Base-by-base conservation (phyloP, 2,329 filamentous ascomycete species). In the Fusarium pseudograminearum region DNA sequence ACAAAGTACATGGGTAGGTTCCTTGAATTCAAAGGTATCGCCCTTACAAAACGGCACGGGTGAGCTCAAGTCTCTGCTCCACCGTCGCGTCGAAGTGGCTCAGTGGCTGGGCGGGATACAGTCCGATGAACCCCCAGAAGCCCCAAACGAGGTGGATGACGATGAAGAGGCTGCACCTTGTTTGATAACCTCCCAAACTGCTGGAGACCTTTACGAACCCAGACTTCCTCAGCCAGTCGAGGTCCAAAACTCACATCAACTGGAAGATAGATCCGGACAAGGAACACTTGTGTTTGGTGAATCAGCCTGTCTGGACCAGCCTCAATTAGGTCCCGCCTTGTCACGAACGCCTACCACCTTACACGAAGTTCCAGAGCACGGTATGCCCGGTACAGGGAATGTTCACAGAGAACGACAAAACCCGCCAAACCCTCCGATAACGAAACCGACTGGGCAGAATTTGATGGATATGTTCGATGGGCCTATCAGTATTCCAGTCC, bases 391-490 rank as follows among this genome's bases (percentile, higher is more conserved):
- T 10, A 10, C 14, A 38, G 14, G 12, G n/a, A 30, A 36, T 14
- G 33, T 7, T 7, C 26, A 18, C 18, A 33, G 26, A n/a, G 14
- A 20, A n/a, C 47, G 6, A n/a, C 16, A 14, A 7, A n/a, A 16
- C 15, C 9, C 31, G 3, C 3, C 22, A 18, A 20, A 11, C 20
- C 26, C 24, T 11, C 45, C 20, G 15, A 52, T n/a, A 11, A n/a
- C 20, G 11, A 10, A n/a, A 34, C 20, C 22, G 7, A 16, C 45
- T 20, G 42, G 12, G 22, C 36, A 24, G 14, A 51, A 67, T 44
- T 44, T 74, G 41, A 71, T 74, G 59, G 72, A 73, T 40, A 31
- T 31, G 16, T 24, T 45, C 26, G 69, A 63, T 16, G 57, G 18
- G 4, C 61, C 50, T 11, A 60, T 74, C 26, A 6, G 33, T n/a